Evolutionary conservation across 306 rosid genomes (phyloP), one percentile per base, ranked within the genome.

Genomic region (Nissolia schottii): DNA sequence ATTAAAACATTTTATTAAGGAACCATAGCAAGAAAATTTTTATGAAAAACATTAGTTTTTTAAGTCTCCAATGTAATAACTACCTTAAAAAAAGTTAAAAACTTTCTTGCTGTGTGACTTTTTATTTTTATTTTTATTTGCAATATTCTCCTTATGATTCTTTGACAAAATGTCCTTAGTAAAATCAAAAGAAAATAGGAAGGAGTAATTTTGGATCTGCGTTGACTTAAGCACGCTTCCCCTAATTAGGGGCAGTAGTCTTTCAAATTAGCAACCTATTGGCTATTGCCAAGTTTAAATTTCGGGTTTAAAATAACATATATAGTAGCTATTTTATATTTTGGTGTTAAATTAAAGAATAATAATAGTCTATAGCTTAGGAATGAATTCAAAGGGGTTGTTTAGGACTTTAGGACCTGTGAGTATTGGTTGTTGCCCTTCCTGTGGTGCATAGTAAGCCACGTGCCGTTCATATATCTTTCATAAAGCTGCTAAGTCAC

Each of bases 401-500:
- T 41, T 38, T 55, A 24, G 16, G 27, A 35, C 31, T 0, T n/a
- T 2, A 0, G 19, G 54, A 54, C 55, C 19, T 24, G 5, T n/a
- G 38, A 0, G 15, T 11, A 70, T 4, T 54, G 64, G 75, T 54
- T 9, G 55, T 8, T 70, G 48, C 37, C 45, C 14, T 38, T 69
- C 22, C 19, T 25, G 65, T 51, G 72, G 81, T 76, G 37, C 50
- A 58, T 48, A 68, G 20, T 37, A 18, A 68, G 25, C 45, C 14
- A 57, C 65, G 19, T 59, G 71, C 45, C n/a, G 9, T 3, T 12
- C 29, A 28, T 28, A 43, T 8, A 32, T 70, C 50, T 53, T 31
- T 78, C 60, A 25, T 48, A 78, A 78, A 78, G 82, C 53, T 70
- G 45, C 14, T 2, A 18, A 43, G 73, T 70, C 82, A 63, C 77